A percentile compares a stretch with the other conserved stretches of the same genome.
These are phyloP conservation scores for Candida chilensis DNA, from an alignment of 805 yeast species.

Conservation along the genomic window DNA sequence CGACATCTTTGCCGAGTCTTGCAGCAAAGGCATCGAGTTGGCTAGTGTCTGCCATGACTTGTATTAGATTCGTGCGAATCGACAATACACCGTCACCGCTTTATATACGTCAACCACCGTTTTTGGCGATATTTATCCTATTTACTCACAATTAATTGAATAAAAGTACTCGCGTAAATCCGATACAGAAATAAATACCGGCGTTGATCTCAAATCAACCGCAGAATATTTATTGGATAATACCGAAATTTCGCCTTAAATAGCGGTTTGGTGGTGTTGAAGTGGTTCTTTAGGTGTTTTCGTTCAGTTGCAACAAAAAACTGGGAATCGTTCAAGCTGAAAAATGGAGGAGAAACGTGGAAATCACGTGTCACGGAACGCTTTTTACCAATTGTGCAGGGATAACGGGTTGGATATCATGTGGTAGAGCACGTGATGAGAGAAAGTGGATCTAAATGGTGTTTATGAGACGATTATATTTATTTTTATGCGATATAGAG, in stretches of 20 bases:
- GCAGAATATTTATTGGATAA: not conserved
- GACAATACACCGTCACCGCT: no score
- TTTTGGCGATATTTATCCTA: no score
- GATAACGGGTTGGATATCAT: no score
- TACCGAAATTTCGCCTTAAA: not conserved
- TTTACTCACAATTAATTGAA: no score
- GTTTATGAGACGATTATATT: no score
- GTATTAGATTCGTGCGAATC: not conserved
- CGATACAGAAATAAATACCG: not conserved
- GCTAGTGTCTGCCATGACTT: constrained; percentile 32
- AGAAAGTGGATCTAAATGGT: no score
- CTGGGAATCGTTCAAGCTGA: not conserved
- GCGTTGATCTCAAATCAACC: not conserved
- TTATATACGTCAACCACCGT: no score
- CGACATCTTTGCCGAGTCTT: constrained; percentile 49
- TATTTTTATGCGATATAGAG: no score
- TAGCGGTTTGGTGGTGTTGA: not conserved
- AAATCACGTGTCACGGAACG: no score
- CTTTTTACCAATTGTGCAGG: no score
- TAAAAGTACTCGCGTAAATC: not conserved
- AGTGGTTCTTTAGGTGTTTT: not conserved
- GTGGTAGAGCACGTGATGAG: no score
- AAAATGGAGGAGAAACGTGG: not conserved
- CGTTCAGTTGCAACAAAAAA: not conserved
- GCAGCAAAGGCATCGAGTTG: constrained; percentile 65